Conservation (phyloP, 257 asterid genomes). For the Ilex asprella region DNA sequence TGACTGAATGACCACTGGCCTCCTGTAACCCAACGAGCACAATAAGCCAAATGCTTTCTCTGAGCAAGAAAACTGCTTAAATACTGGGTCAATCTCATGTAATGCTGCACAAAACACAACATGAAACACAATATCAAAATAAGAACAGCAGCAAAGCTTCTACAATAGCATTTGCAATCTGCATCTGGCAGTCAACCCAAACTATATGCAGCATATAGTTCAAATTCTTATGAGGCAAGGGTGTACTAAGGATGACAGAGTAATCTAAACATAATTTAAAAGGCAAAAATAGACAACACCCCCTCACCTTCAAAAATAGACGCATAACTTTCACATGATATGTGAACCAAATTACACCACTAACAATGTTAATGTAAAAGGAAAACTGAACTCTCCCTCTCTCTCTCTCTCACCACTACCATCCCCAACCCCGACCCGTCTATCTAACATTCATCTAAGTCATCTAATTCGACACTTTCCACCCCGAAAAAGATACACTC, state of each 20-base stretch:
- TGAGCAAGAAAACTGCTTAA: slow-evolving; percentile 63
- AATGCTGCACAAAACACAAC: slow-evolving; percentile 40
- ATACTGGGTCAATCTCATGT: slow-evolving; percentile 55
- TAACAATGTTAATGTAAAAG: too few species aligned
- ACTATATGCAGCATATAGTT: background rate
- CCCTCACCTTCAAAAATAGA: too few species aligned
- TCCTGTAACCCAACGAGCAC: slow-evolving; percentile 50
- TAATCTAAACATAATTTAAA: background rate
- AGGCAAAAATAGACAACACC: too few species aligned
- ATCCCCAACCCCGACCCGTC: too few species aligned
- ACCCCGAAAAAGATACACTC: too few species aligned
- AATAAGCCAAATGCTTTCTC: slow-evolving; percentile 46
- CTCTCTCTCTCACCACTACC: too few species aligned
- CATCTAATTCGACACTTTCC: too few species aligned
- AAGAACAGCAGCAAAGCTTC: background rate
- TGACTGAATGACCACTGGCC: slow-evolving; percentile 64
- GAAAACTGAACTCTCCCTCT: too few species aligned
- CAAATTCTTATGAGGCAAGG: background rate
- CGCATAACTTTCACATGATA: too few species aligned
- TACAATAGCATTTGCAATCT: background rate
- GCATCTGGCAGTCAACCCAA: background rate
- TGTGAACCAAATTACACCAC: too few species aligned
- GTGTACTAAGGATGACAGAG: background rate
- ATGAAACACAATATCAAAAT: background rate
- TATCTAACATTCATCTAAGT: too few species aligned